These are phyloP conservation scores for Neostapfia colusana DNA, from an alignment of 176 grass and related monocot genomes.

Conservation along the genomic window DNA sequence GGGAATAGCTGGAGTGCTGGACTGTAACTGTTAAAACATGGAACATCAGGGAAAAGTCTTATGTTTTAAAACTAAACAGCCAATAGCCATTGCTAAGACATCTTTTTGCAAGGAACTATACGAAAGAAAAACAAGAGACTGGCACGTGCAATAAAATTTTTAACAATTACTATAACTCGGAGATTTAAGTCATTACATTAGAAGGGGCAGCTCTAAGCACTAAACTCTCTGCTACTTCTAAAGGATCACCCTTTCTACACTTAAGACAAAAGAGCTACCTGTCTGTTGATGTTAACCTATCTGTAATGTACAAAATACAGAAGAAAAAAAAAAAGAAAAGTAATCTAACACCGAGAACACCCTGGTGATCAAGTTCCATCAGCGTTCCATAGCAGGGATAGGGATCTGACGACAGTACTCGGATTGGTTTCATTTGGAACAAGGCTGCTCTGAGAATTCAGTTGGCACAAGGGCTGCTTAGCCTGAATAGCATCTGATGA, in stretches of 20 bases:
- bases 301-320: not conserved
- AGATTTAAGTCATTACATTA: not conserved
- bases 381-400: constrained; percentile 1
- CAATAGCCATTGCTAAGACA: not conserved
- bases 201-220: not conserved
- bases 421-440: not conserved
- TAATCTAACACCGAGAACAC: not conserved
- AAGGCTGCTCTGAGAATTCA: constrained; percentile 35
- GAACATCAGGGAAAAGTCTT: no score
- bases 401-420: not conserved
- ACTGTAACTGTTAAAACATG: not conserved
- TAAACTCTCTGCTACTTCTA: constrained; percentile 30
- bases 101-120: not conserved
- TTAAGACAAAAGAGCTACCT: not conserved
- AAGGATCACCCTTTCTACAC: constrained; percentile 25
- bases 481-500: not conserved
- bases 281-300: constrained; percentile 12
- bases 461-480: not conserved
- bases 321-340: not conserved
- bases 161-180: constrained; percentile 10
- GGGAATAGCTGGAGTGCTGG: not conserved
- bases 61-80: not conserved
- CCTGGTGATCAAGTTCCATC: not conserved
- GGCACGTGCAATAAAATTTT: not conserved
- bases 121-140: not conserved